Evolutionary conservation across 345 rosid species (phyloP), one percentile per base, ranked within the genome.

Genomic region (Carallia pectinifolia): DNA sequence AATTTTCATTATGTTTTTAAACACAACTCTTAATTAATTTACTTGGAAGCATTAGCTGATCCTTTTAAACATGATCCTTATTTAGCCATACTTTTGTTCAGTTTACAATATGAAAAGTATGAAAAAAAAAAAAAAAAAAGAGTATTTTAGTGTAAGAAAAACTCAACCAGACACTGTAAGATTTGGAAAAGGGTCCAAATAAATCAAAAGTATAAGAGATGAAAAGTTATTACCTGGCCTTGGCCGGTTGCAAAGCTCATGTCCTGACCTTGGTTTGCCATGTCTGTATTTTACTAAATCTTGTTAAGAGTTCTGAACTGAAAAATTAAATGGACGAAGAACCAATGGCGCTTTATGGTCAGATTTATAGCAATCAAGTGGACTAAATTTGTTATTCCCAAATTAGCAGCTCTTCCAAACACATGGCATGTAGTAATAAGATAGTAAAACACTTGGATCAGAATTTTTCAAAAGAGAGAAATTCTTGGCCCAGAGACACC

Each of bases 251-350:
- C 27, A 52, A 8, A n/a, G 19, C 50, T 34, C 39, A 54, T 39
- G 34, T 34, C 53, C 9, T 64, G 62, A 50, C 30, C 65, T 18
- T 15, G 55, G 60, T 23, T 50, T 71, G 67, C 79, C 74, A 64
- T 69, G 52, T 71, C 62, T 9, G 18, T 40, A 4, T 53, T 9
- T 4, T 5, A 9, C 38, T 2, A 8, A 60, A n/a, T 34, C 61
- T 44, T 52, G 34, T 15, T 23, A 1, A 27, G 9, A 52, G 17
- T 23, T 23, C 23, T 13, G 39, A 53, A 58, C 37, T 53, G 13
- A 31, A 18, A 15, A 38, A 15, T 67, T n/a, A 1, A 63, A 12
- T 1, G 18, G 30, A 6, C 38, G 53, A 55, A 27, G 4, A 55
- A 37, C 2, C 50, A 66, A 54, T 48, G 53, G 23, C n/a, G 50